phyloP scores from a whole-genome alignment of 1,139 yeast genomes.

The Scheffersomyces parashehatae region DNA sequence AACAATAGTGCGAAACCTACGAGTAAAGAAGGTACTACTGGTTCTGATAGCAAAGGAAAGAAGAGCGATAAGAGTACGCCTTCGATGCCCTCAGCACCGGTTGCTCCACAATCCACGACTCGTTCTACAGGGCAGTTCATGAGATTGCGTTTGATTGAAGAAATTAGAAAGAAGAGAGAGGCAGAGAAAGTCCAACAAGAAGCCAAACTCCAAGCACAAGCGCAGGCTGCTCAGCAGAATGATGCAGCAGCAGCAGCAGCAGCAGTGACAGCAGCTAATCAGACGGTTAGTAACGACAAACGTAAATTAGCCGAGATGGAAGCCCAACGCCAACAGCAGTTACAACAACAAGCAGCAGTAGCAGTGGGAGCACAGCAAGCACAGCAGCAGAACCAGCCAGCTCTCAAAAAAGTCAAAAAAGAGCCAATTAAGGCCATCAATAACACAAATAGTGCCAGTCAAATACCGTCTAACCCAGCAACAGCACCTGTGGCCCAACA shows the following conservation, averaged over 20 bases:
- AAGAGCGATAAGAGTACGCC: conserved; percentile 21
- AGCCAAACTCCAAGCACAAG: conserved; percentile 35
- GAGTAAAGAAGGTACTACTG: conserved; percentile 16
- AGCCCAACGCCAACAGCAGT: conserved; percentile 1
- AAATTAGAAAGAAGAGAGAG: conserved; percentile 46
- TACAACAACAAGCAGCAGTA: neutral
- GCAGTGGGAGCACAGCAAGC: neutral
- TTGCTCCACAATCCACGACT: conserved; percentile 17
- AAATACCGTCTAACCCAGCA: conserved; percentile 8
- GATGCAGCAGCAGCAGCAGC: conserved; percentile 31
- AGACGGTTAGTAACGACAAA: conserved; percentile 47
- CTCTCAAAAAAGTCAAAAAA: conserved; percentile 5
- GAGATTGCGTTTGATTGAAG: conserved; percentile 50
- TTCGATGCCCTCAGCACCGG: conserved; percentile 15
- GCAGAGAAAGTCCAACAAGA: conserved; percentile 46
- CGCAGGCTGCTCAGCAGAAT: conserved; percentile 19
- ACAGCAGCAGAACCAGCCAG: conserved; percentile 3
- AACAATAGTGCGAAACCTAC: conserved; percentile 15
- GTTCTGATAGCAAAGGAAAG: conserved; percentile 24
- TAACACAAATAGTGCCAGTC: conserved; percentile 13
- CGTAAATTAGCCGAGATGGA: conserved; percentile 9
- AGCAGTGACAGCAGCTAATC: conserved; percentile 37
- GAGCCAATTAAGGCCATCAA: conserved; percentile 5
- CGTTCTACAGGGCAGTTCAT: conserved; percentile 46
- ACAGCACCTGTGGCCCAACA: no score